Base-by-base conservation (phyloP, 345 rosid genomes). In the Euphorbia pulcherrima region DNA sequence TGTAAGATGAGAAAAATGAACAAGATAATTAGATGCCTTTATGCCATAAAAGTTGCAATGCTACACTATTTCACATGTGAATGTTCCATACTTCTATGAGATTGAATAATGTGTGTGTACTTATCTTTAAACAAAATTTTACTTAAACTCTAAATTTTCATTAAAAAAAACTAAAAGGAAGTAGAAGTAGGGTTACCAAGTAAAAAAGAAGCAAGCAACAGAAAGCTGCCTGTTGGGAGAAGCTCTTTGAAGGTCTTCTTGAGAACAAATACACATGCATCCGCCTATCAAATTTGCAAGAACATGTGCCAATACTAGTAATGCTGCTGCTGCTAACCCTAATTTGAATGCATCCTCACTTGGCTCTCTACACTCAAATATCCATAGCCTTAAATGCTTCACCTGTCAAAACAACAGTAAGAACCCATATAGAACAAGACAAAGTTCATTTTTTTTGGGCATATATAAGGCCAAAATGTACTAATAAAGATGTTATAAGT, bases 331-430 rank as follows among this genome's bases (percentile, higher is more conserved):
- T 24, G 79, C 91, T 54, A 88, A 68, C 47, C 97, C 99, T 18
- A 87, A 79, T 83, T 80, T 85, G 78, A 85, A 93, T 14, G 97
- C 97, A 26, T 73, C 91, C 7, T 79, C 87, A 81, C 97, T 93
- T 24, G 97, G 97, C 5, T 90, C 87, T 79, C 81, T 85, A 65
- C 97, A 93, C 78, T 93, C 97, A 64, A 89, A 93, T 72, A 93
- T 68, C 92, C 88, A 90, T 11, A 93, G 71, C 83, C 87, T 83
- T 81, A 89, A 55, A 72, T 93, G 97, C 79, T 82, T 90, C 72
- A 81, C 97, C 97, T 92, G 68, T 54, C 28, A 21, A 54, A 2
- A 27, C 14, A 56, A 1, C 3, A 54, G n/a, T 5, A 33, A n/a
- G n/a, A n/a, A n/a, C n/a, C n/a, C n/a, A n/a, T n/a, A n/a, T n/a